Evolutionary conservation across 2,329 filamentous ascomycete genomes (phyloP).

Genomic region (Leptographium lundbergii): DNA sequence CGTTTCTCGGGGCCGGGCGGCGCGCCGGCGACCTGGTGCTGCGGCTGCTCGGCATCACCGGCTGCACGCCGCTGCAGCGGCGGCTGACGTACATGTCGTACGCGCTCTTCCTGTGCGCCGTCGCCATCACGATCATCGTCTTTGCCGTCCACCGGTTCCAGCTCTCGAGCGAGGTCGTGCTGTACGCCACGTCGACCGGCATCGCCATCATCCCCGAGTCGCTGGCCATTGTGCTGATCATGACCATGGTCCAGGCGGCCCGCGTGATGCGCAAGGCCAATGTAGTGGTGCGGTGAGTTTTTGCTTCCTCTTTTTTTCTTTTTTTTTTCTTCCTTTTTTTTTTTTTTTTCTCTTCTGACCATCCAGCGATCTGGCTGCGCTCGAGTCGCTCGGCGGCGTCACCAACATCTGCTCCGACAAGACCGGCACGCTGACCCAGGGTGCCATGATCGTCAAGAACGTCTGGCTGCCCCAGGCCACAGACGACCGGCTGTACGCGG

Average conservation of each 20-base stretch:
- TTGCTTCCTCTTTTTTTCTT: too few species aligned
- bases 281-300: slow-evolving; percentile 53
- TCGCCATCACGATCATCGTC: slow-evolving; percentile 47
- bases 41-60: slow-evolving; percentile 43
- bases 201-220: slow-evolving; percentile 55
- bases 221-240: slow-evolving; percentile 56
- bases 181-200: slow-evolving; percentile 48
- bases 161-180: slow-evolving; percentile 42
- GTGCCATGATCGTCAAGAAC: slow-evolving; percentile 57
- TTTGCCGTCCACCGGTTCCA: slow-evolving; percentile 45
- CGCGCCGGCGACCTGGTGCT: slow-evolving; percentile 25
- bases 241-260: slow-evolving; percentile 56
- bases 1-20: slow-evolving; percentile 25
- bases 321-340: not conserved
- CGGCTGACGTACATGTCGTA: slow-evolving; percentile 79
- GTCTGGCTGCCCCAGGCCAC: slow-evolving; percentile 51
- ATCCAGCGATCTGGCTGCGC: slow-evolving; percentile 43
- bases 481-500: slow-evolving; percentile 40
- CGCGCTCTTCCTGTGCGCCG: slow-evolving; percentile 60
- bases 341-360: not conserved
- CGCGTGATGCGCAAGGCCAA: slow-evolving; percentile 52
- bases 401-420: slow-evolving; percentile 66
- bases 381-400: slow-evolving; percentile 58
- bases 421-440: slow-evolving; percentile 56
- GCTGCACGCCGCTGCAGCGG: slow-evolving; percentile 74